Conservation (phyloP, 1,284 basidiomycete species). For the Apiotrichum gamsii region DNA sequence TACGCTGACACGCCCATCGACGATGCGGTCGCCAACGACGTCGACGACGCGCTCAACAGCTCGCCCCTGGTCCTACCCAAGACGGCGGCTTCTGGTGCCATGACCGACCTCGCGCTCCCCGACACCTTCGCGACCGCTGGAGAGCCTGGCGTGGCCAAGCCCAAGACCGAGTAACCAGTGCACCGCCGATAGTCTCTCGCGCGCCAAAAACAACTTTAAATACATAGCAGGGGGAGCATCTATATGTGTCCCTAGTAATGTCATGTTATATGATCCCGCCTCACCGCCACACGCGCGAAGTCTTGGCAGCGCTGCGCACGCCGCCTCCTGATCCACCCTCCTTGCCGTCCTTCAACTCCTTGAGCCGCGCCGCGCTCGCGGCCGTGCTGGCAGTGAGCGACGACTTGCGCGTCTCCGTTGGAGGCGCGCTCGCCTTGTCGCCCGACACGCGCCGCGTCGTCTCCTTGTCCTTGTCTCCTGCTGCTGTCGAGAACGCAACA, state of each 20-base stretch:
- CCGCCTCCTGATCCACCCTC: too few relatives aligned
- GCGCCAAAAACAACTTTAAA: too few relatives aligned
- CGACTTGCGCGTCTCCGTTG: neutral
- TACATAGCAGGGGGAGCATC: too few relatives aligned
- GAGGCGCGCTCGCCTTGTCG: neutral
- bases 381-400: neutral
- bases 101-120: slow-evolving; percentile 24
- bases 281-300: too few relatives aligned
- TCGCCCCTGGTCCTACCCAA: slow-evolving; percentile 36
- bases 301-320: too few relatives aligned
- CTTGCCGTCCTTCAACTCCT: too few relatives aligned
- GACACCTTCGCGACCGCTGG: slow-evolving; percentile 8
- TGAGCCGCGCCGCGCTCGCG: too few relatives aligned
- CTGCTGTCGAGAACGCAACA: too few relatives aligned
- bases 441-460: neutral
- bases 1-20: neutral
- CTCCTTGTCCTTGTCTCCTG: too few relatives aligned
- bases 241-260: neutral
- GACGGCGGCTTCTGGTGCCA: slow-evolving; percentile 1
- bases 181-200: too few relatives aligned
- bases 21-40: neutral
- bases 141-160: slow-evolving; percentile 20
- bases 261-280: neutral
- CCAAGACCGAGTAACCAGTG: slow-evolving; percentile 5
- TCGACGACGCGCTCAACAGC: slow-evolving; percentile 18